Percentiles rank a stretch among this genome's conserved stretches.
phyloP scores from a whole-genome alignment of 345 rosid species.

The Salix udensis region DNA sequence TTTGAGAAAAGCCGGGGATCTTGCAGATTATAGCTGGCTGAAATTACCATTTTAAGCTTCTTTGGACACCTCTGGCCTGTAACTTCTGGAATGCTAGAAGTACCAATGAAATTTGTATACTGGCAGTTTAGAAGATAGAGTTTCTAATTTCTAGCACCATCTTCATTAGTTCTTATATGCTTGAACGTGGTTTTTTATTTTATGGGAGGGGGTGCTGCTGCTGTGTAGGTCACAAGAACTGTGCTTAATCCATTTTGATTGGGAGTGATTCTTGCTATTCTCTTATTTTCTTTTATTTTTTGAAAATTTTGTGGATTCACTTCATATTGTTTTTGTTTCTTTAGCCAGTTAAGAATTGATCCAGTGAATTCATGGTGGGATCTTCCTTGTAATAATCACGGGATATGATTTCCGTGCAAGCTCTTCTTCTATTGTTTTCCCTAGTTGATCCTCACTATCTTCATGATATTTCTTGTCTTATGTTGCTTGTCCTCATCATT shows the following conservation, averaged over 20 bases:
- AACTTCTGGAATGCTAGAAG: background rate
- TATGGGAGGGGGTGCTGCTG: background rate
- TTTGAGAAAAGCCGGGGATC: background rate
- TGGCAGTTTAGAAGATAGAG: background rate
- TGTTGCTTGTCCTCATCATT: background rate
- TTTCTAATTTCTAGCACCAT: background rate
- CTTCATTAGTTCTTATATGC: background rate
- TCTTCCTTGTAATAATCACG: background rate
- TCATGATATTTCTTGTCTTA: background rate
- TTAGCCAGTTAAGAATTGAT: background rate
- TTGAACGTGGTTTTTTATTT: background rate
- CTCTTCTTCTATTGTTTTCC: background rate
- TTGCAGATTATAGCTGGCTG: background rate
- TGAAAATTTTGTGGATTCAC: background rate
- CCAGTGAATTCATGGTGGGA: background rate
- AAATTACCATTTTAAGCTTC: background rate
- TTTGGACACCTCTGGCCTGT: background rate
- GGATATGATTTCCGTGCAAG: background rate
- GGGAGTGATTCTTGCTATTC: background rate
- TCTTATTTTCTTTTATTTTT: background rate
- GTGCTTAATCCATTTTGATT: background rate
- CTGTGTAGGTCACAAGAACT: background rate
- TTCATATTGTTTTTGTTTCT: background rate
- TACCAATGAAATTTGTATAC: background rate
- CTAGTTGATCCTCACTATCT: background rate